These are phyloP conservation scores for Lichtheimia ornata DNA, from an alignment of 371 early-diverging fungal species.

Conservation along the genomic window DNA sequence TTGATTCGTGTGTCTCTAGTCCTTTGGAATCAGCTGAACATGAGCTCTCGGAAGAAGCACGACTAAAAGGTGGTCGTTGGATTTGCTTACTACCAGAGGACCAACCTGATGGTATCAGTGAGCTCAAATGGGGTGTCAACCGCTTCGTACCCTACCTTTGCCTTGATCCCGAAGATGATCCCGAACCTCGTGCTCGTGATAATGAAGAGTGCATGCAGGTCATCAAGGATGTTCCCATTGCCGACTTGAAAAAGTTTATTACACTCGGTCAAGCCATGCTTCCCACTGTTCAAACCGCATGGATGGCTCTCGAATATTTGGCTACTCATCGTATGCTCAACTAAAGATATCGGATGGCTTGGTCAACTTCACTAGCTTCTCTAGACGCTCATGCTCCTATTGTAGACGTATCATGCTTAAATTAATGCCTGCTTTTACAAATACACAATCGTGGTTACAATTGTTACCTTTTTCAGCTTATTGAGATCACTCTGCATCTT, in stretches of 20 bases:
- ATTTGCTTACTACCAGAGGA: conserved; percentile 50
- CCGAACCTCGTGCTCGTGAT: conserved; percentile 51
- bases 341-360: conserved; percentile 46
- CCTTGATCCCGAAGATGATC: conserved; percentile 54
- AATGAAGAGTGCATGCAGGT: conserved; percentile 58
- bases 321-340: conserved; percentile 24
- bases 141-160: conserved; percentile 65
- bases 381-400: conserved; percentile 54
- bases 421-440: not conserved
- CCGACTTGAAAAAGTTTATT: conserved; percentile 42
- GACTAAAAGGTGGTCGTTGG: conserved; percentile 54
- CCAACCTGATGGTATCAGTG: conserved; percentile 56
- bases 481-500: conserved; percentile 47
- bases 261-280: conserved; percentile 49
- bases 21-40: conserved; percentile 54
- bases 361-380: conserved; percentile 58
- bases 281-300: conserved; percentile 52
- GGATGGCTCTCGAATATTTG: conserved; percentile 53
- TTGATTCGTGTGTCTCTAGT: conserved; percentile 13
- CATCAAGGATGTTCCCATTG: conserved; percentile 35
- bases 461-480: conserved; percentile 52
- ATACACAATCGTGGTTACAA: not conserved
- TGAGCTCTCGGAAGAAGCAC: conserved; percentile 69
- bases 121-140: conserved; percentile 68
- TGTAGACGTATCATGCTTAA: not conserved